Base-by-base conservation (phyloP, 805 yeast genomes). In the Spathaspora boniae region DNA sequence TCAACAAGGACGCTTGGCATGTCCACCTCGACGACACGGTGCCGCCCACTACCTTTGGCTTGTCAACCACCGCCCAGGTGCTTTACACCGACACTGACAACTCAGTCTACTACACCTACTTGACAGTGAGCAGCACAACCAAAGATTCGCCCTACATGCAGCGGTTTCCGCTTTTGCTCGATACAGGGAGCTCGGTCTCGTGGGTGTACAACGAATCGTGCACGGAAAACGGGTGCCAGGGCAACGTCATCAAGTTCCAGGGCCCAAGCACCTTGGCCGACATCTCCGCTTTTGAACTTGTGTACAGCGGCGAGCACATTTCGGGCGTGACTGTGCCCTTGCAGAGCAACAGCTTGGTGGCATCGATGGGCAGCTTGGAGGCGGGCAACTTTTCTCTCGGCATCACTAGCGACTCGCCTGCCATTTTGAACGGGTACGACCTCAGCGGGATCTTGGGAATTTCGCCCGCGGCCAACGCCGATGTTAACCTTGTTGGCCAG, bases 381-480 rank as follows among this genome's bases (percentile, higher is more conserved):
- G 45, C 68, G 26, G 41, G 53, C 9, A 54, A 70, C 43, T 68
- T 74, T 45, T 53, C 65, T 16, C 67, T 80, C 44, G 86, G 86
- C 15, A 62, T 70, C 20, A 81, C 84, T 1, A 47, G 54, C 11
- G 28, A 55, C 4, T 82, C 74, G 3, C 84, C 83, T 2, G 65
- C 62, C 21, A 65, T 76, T 38, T 80, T 80, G 42, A 60, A 58
- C 3, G 59, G 61, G 12, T 79, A 74, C 51, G 63, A 70, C 11
- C 70, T 78, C 26, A 73, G 76, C 42, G 86, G 86, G 12, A 70
- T 80, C 14, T 48, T 80, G 36, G 86, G 86, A 2, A 61, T 80
- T 18, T 75, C 84, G 4, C n/a, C n/a, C n/a, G 64, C 78, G 3
- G 52, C 57, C 26, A 66, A 66, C 32, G 49, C 67, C 6, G 51